Conservation (phyloP, 73 alveolate genomes). For the Paramecium biaurelia region DNA sequence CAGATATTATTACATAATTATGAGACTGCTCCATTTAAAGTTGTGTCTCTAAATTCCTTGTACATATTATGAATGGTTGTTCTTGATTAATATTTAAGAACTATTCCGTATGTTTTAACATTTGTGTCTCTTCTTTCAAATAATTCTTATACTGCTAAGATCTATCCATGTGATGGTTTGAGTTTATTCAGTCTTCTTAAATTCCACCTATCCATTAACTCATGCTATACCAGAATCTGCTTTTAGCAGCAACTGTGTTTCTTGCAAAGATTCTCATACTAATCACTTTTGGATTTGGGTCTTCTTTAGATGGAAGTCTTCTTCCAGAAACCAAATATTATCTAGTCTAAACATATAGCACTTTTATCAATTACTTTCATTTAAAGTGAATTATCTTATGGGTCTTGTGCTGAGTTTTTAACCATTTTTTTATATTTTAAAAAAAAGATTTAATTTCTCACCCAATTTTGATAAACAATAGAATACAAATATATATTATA, state of each 20-base stretch:
- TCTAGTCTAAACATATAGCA: conserved; percentile 65
- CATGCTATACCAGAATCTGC: conserved; percentile 86
- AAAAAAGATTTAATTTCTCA: conserved; percentile 41
- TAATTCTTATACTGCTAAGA: conserved; percentile 84
- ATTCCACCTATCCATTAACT: conserved; percentile 47
- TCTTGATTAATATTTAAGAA: conserved; percentile 88
- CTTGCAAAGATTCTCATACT: conserved; percentile 92
- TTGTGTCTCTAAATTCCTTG: conserved; percentile 90
- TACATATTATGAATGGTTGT: conserved; percentile 92
- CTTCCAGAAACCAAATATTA: conserved; percentile 86
- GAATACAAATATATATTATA: background rate
- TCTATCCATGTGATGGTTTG: conserved; percentile 85
- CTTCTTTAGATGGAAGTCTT: conserved; percentile 80
- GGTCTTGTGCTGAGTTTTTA: conserved; percentile 49
- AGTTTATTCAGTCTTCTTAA: conserved; percentile 87
- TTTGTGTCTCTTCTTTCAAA: conserved; percentile 75
- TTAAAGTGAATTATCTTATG: conserved; percentile 6
- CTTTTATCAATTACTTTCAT: conserved; percentile 1
- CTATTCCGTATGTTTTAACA: conserved; percentile 91
- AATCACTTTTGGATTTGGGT: conserved; percentile 81
- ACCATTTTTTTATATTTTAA: conserved; percentile 43
- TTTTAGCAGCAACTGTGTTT: conserved; percentile 86
- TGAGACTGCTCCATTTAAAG: conserved; percentile 88
- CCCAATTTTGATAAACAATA: background rate
- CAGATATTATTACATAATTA: conserved; percentile 69